Evolutionary conservation across 2,329 filamentous ascomycete genomes (phyloP).

Genomic region (Pseudogymnoascus sp.): DNA sequence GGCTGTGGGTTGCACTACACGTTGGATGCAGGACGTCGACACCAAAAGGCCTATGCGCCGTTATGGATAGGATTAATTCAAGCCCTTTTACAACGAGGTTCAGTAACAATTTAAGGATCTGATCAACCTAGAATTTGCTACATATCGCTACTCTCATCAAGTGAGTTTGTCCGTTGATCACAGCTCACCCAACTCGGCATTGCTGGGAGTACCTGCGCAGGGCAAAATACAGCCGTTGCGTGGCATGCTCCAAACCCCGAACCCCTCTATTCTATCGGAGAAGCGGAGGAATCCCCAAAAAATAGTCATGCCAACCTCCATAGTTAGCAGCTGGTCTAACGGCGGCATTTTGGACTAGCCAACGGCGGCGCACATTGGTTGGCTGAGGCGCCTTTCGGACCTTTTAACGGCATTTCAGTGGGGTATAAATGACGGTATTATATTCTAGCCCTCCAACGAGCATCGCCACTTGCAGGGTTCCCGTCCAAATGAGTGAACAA

Average conservation of each 20-base stretch:
- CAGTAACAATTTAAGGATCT: background rate
- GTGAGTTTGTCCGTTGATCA: background rate
- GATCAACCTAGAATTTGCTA: background rate
- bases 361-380: background rate
- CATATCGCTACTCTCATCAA: background rate
- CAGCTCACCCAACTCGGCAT: background rate
- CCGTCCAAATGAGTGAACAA: background rate
- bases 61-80: constrained; percentile 11
- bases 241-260: background rate
- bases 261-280: background rate
- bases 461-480: background rate
- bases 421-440: background rate
- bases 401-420: background rate
- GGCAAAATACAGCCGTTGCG: background rate
- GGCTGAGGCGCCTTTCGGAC: background rate
- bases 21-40: constrained; percentile 9
- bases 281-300: background rate
- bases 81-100: background rate
- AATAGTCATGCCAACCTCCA: background rate
- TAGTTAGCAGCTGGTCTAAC: background rate
- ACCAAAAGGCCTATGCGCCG: constrained; percentile 4
- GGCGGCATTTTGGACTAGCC: background rate
- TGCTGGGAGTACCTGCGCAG: background rate
- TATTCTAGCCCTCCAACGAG: background rate
- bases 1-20: background rate